phyloP scores from a whole-genome alignment of 2,329 filamentous ascomycete genomes.

The Acrodontium crateriforme region DNA sequence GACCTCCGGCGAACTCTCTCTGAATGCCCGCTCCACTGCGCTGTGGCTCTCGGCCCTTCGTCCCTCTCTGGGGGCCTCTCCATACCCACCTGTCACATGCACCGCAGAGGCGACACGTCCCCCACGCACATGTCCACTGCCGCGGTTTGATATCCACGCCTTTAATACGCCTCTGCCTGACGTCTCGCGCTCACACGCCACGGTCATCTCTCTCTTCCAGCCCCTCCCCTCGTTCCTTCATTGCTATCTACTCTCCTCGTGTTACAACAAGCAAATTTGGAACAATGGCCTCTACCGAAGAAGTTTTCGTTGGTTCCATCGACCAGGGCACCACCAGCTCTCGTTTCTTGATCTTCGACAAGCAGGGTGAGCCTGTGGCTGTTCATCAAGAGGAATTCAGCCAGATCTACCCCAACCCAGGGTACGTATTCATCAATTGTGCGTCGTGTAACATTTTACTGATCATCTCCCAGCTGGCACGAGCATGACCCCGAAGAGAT shows the following conservation, averaged over 20 bases:
- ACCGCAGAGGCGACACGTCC: no score
- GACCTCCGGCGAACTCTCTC: no score
- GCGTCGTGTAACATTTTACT: slow-evolving; percentile 4
- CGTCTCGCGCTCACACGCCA: no score
- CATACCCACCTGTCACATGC: no score
- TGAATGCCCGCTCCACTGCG: no score
- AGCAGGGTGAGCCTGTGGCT: slow-evolving; percentile 60
- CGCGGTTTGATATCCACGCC: no score
- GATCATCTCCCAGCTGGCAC: slow-evolving; percentile 52
- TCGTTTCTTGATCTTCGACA: slow-evolving; percentile 81
- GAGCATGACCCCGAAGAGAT: slow-evolving; percentile 76
- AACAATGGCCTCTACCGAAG: slow-evolving; percentile 11
- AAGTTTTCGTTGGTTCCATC: slow-evolving; percentile 72
- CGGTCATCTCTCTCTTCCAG: slow-evolving; percentile 1
- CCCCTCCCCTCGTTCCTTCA: background rate
- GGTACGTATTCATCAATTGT: slow-evolving; percentile 41
- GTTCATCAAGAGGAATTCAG: slow-evolving; percentile 78
- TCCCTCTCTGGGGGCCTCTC: no score
- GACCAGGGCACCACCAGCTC: slow-evolving; percentile 86
- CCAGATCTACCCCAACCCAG: slow-evolving; percentile 71
- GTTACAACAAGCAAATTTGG: slow-evolving; percentile 4
- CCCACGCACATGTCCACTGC: no score
- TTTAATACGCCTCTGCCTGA: no score
- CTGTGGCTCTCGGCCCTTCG: no score
- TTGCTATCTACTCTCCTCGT: background rate